Conservation (phyloP, 768 basidiomycete species). For the Kwoniella shandongensis region DNA sequence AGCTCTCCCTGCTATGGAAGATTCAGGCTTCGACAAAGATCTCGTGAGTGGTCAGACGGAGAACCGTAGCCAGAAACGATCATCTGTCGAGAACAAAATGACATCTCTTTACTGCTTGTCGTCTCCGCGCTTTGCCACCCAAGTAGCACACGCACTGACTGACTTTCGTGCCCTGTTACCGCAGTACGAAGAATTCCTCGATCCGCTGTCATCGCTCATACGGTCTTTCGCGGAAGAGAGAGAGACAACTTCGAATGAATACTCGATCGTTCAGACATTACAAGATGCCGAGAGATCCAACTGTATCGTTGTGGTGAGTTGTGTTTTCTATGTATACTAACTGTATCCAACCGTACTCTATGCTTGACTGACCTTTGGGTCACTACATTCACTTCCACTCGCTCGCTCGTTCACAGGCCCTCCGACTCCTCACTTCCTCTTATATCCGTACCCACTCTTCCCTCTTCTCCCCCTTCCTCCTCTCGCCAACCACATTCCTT, state of each 20-base stretch:
- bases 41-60: conserved; percentile 64
- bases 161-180: too few relatives aligned
- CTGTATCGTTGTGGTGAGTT: conserved; percentile 51
- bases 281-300: conserved; percentile 51
- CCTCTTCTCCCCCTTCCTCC: conserved; percentile 69
- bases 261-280: conserved; percentile 37
- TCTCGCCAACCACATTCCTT: conserved; percentile 69
- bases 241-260: conserved; percentile 29
- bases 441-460: conserved; percentile 69
- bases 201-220: conserved; percentile 62
- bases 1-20: conserved; percentile 60
- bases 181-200: conserved; percentile 65
- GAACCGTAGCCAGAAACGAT: too few relatives aligned
- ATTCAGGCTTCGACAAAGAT: conserved; percentile 64
- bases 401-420: conserved; percentile 60
- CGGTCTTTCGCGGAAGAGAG: conserved; percentile 42
- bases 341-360: too few relatives aligned
- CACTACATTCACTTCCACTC: conserved; percentile 31
- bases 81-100: too few relatives aligned
- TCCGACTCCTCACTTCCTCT: conserved; percentile 79
- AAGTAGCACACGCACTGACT: too few relatives aligned
- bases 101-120: too few relatives aligned
- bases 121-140: too few relatives aligned
- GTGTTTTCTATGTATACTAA: not conserved
- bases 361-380: not conserved